Base-by-base conservation (phyloP, 148 eudicot genomes). In the Rhododendron kiyosumense region DNA sequence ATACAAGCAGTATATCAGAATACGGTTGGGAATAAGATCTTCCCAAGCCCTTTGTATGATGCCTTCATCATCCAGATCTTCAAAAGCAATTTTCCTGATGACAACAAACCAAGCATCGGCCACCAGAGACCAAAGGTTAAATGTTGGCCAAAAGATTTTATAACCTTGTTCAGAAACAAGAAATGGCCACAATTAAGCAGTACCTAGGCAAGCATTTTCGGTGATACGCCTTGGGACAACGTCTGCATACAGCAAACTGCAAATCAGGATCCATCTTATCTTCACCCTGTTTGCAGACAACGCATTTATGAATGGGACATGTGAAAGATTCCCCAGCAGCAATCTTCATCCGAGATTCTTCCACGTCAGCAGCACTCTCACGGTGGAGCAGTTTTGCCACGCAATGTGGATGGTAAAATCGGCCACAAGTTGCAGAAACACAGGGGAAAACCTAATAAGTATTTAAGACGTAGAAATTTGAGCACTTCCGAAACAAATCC, bases 131-230 rank as follows among this genome's bases (percentile, higher is more conserved):
- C 28, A 67, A 43, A 52, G 80, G 49, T 18, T 77, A 28, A 63
- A 59, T 51, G 84, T 41, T 54, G 34, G 84, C 3, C 5, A 81
- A 38, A 81, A 48, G 10, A 69, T n/a, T 22, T 46, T 49, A 45
- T 43, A 24, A 48, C 20, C 78, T 28, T 61, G 63, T 59, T 7
- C 36, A 75, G n/a, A 57, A 57, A 51, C 28, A 86, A 49, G 1
- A 63, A 49, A 30, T 79, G 30, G 46, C 52, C 15, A 41, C 81
- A 24, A 7, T 26, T 34, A 52, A 18, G 76, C 2, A 69, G 81
- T 91, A 97, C 99, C 93, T 92, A 52, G 99, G 99, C 89, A 97
- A 89, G 85, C 99, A 97, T 90, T 94, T 95, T 84, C 89, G 92
- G 86, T 97, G 99, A 89, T 94, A 97, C 57, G 98, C 90, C 86